Conservation (phyloP, 2,329 filamentous ascomycete species). For the Colletotrichum abscissum region DNA sequence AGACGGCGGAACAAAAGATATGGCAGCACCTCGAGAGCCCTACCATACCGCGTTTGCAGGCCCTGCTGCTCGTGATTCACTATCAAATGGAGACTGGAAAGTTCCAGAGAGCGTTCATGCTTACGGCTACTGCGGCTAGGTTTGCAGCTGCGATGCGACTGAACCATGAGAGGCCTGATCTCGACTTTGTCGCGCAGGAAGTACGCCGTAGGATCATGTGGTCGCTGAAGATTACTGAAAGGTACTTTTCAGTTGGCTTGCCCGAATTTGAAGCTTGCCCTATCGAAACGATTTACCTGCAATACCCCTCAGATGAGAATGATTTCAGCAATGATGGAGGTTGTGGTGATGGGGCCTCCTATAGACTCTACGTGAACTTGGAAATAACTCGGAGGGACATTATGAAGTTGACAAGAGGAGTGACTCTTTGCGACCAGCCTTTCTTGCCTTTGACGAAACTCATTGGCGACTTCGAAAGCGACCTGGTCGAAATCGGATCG, state of each 20-base stretch:
- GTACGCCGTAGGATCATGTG: slow-evolving; percentile 52
- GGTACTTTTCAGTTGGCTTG: slow-evolving; percentile 53
- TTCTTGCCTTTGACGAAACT: slow-evolving; percentile 37
- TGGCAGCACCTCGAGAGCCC: slow-evolving; percentile 45
- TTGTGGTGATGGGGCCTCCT: slow-evolving; percentile 33
- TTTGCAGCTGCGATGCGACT: slow-evolving; percentile 51
- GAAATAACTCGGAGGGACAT: slow-evolving; percentile 40
- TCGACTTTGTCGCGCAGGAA: slow-evolving; percentile 49
- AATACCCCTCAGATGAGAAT: slow-evolving; percentile 56
- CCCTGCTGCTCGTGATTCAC: slow-evolving; percentile 57
- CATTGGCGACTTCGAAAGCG: slow-evolving; percentile 37
- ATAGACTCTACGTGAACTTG: slow-evolving; percentile 38
- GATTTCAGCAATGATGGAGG: slow-evolving; percentile 46
- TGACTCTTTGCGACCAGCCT: slow-evolving; percentile 38
- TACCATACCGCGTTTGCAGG: slow-evolving; percentile 46
- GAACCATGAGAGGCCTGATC: slow-evolving; percentile 51
- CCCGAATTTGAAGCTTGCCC: slow-evolving; percentile 54
- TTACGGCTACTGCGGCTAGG: slow-evolving; percentile 48
- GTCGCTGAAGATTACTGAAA: slow-evolving; percentile 53
- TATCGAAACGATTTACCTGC: slow-evolving; percentile 50
- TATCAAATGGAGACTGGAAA: slow-evolving; percentile 56
- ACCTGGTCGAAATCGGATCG: slow-evolving; percentile 33
- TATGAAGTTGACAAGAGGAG: slow-evolving; percentile 39
- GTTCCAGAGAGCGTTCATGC: slow-evolving; percentile 56
- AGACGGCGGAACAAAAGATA: slow-evolving; percentile 46